phyloP scores from a whole-genome alignment of 2,329 filamentous ascomycete species.

The Penicillium sp. region DNA sequence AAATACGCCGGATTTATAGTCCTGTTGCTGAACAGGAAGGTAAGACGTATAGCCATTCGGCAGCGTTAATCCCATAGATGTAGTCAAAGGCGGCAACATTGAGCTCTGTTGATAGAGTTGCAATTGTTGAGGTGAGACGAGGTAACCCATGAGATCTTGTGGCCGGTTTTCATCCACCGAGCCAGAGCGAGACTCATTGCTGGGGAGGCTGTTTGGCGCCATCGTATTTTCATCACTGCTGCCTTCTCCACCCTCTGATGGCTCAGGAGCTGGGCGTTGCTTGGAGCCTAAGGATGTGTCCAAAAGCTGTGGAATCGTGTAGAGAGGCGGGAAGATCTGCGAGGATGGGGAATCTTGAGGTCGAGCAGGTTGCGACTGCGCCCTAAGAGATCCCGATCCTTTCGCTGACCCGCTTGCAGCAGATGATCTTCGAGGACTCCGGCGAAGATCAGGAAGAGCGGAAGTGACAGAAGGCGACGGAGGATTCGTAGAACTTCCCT shows the following conservation, averaged over 20 bases:
- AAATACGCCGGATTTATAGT: constrained; percentile 32
- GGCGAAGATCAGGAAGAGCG: constrained; percentile 45
- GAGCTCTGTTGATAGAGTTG: constrained; percentile 42
- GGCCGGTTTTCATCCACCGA: constrained; percentile 40
- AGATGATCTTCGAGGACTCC: constrained; percentile 47
- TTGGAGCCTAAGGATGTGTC: constrained; percentile 32
- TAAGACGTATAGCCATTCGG: constrained; percentile 41
- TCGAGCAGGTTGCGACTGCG: constrained; percentile 54
- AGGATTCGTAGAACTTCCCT: constrained; percentile 47
- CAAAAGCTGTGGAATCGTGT: constrained; percentile 31
- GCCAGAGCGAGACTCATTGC: constrained; percentile 32
- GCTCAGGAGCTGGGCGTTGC: constrained; percentile 33
- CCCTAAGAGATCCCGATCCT: constrained; percentile 43
- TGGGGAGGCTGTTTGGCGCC: constrained; percentile 34
- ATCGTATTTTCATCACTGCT: constrained; percentile 35
- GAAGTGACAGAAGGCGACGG: constrained; percentile 45
- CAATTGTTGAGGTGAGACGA: constrained; percentile 46
- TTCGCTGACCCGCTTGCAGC: constrained; percentile 44
- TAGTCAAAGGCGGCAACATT: constrained; percentile 39
- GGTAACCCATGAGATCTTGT: constrained; percentile 50
- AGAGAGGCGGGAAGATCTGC: constrained; percentile 35
- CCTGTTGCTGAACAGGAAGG: constrained; percentile 32
- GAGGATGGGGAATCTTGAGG: constrained; percentile 38
- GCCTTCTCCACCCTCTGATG: constrained; percentile 32
- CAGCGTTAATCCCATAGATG: constrained; percentile 40